A percentile compares a stretch with the other conserved stretches of the same genome.
These are phyloP conservation scores for Fusarium hostae DNA, from an alignment of 2,329 filamentous ascomycete species.

Conservation along the genomic window DNA sequence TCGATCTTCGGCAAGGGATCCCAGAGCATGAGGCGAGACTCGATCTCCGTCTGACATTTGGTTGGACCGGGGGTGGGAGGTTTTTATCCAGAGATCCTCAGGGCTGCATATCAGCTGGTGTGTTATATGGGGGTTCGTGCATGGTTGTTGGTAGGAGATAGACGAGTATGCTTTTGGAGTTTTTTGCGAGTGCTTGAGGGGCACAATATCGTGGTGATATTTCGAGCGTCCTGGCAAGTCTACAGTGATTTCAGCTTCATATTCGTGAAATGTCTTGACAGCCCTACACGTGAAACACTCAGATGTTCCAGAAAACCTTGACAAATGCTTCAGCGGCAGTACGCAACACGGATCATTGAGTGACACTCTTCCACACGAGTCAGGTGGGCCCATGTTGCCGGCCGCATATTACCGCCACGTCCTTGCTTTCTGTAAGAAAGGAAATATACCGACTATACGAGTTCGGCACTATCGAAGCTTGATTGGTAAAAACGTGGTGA, in stretches of 20 bases:
- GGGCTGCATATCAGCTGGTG: neutral
- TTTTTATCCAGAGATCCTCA: neutral
- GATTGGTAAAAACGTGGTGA: neutral
- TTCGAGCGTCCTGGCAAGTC: neutral
- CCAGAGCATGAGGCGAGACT: neutral
- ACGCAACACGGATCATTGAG: neutral
- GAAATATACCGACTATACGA: neutral
- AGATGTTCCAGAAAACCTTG: neutral
- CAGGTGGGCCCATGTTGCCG: slow-evolving; percentile 11
- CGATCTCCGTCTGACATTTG: neutral
- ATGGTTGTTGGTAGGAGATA: neutral
- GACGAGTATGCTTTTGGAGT: neutral
- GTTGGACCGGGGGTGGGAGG: neutral
- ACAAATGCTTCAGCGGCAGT: neutral
- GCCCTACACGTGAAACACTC: neutral
- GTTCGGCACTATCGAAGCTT: neutral
- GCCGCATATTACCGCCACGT: slow-evolving; percentile 8
- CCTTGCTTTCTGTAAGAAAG: neutral
- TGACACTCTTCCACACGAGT: slow-evolving; percentile 4
- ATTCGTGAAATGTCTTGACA: neutral
- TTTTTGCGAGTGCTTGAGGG: neutral
- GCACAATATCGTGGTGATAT: too few species aligned
- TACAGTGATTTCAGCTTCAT: neutral
- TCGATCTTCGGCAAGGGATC: slow-evolving; percentile 32
- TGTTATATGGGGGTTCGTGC: neutral